A percentile compares a stretch with the other conserved stretches of the same genome.
Evolutionary conservation across 148 eudicot genomes (phyloP).

Genomic region (Fagopyrum homotropicum): DNA sequence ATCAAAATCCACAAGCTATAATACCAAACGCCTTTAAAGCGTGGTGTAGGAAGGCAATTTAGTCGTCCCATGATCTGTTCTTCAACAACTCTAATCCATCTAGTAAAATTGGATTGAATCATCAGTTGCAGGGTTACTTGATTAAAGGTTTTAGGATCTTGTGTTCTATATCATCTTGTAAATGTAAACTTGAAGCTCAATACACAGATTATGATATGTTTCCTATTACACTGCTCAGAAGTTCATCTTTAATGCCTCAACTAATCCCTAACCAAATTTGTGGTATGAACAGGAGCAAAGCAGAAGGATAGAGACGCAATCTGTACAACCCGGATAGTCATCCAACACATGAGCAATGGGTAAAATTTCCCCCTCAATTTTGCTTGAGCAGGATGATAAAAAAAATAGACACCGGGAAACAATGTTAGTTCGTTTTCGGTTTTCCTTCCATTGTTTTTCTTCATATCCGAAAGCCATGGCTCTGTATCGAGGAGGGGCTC

Average conservation of each 20-base stretch:
- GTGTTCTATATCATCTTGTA: neutral
- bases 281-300: slow-evolving; percentile 12
- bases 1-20: no score
- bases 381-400: slow-evolving; percentile 6
- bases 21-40: neutral
- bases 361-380: slow-evolving; percentile 8
- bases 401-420: neutral
- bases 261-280: neutral
- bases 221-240: neutral
- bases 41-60: neutral
- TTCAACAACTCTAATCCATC: neutral
- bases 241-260: neutral
- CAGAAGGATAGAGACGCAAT: slow-evolving; percentile 12
- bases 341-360: neutral
- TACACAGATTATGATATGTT: neutral
- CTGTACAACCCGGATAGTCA: slow-evolving; percentile 10
- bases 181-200: neutral
- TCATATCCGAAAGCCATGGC: neutral
- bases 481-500: neutral
- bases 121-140: neutral
- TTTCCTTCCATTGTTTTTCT: neutral
- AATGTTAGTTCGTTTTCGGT: neutral
- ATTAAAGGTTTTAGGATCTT: neutral
- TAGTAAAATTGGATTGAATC: neutral
- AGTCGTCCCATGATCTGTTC: neutral